A percentile compares a stretch with the other conserved stretches of the same genome.
Conservation (phyloP, 2,329 filamentous ascomycete genomes). For the Penicillium digitatum region DNA sequence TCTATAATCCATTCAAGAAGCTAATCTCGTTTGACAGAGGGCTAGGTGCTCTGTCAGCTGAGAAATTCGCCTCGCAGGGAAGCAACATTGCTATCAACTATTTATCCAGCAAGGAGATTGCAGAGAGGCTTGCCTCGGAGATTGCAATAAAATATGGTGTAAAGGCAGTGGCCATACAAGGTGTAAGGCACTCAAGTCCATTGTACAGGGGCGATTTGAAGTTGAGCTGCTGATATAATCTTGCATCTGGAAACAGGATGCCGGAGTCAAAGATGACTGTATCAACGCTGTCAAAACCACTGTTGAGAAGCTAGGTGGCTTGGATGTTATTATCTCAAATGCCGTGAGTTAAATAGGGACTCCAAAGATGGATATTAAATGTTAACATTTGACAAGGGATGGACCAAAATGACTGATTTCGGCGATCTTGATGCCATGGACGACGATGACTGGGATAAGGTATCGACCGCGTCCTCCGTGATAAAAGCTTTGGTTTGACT, state of each 20-base stretch:
- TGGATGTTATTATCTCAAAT: constrained; percentile 78
- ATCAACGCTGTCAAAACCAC: constrained; percentile 57
- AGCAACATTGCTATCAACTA: constrained; percentile 73
- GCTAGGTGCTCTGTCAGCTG: constrained; percentile 64
- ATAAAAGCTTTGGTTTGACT: neutral
- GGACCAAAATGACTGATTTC: constrained; percentile 58
- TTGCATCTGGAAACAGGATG: constrained; percentile 47
- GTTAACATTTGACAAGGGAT: constrained; percentile 45
- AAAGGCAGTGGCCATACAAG: constrained; percentile 57
- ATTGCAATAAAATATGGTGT: constrained; percentile 51
- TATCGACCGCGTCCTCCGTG: constrained; percentile 20
- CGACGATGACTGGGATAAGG: constrained; percentile 62
- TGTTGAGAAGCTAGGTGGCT: constrained; percentile 58
- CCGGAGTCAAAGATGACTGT: constrained; percentile 58
- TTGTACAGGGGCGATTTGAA: neutral
- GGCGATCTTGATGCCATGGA: constrained; percentile 55
- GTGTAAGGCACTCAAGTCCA: constrained; percentile 42
- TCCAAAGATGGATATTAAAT: neutral
- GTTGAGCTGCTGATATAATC: constrained; percentile 6
- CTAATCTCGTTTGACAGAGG: constrained; percentile 50
- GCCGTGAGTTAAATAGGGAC: constrained; percentile 46
- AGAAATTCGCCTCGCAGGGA: constrained; percentile 64
- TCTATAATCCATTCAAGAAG: neutral
- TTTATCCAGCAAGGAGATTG: constrained; percentile 57
- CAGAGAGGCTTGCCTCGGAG: constrained; percentile 55